Base-by-base conservation (phyloP, 495 filamentous ascomycete genomes). In the Haplographium delicatum region DNA sequence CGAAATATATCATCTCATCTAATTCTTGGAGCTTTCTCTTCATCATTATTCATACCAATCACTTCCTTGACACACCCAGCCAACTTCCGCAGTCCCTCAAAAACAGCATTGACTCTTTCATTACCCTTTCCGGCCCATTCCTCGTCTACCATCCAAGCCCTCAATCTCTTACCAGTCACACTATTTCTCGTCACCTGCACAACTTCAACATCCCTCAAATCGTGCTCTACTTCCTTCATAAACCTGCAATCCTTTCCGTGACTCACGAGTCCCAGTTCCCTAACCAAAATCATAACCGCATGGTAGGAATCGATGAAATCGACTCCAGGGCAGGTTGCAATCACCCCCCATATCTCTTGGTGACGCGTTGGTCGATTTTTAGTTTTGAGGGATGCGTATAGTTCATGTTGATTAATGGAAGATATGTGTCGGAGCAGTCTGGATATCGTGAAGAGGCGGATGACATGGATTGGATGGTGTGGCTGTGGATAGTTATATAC, bases 371-470 rank as follows among this genome's bases (percentile, higher is more conserved):
- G 13, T 16, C 19, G 33, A n/a, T 8, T 4, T n/a, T 39, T 39
- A 6, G 11, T 5, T 7, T 31, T 16, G 7, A 24, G 25, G 18
- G 26, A 4, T 7, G 5, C 3, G 2, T 24, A 4, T 13, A 33
- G 16, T 13, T n/a, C 16, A 4, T 7, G 3, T 8, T 13, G 42
- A n/a, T 13, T 13, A 9, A 47, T 4, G 11, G 38, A 23, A 1
- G 35, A 11, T 3, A 49, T 20, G 22, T 44, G 18, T 18, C 49
- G 34, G 5, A 56, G 35, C 4, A 56, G 41, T 34, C 42, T 50
- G 15, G 47, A 39, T 16, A 56, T 50, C 18, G 40, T 41, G 33
- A 30, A 51, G 10, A 56, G 38, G 16, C 45, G 53, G 11, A 42
- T 25, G n/a, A 56, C 41, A 1, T 41, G 46, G 5, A 34, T 24